phyloP scores from a whole-genome alignment of 192 early-diverging fungal species.

The Jimgerdemannia flammicorona region DNA sequence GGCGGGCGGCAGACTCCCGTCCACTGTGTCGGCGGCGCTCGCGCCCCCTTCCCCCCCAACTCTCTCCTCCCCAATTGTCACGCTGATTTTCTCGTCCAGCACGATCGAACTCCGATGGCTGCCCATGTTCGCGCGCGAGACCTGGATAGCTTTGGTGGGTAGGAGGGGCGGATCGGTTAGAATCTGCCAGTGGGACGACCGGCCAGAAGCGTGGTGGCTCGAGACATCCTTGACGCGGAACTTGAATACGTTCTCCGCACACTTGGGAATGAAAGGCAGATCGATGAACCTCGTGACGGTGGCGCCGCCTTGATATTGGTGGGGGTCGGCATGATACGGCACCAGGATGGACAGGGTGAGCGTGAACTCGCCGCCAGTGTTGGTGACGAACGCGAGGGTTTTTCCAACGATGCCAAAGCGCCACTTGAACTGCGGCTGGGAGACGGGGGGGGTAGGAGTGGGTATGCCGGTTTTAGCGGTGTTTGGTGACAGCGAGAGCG shows the following conservation, averaged over 20 bases:
- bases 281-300: neutral
- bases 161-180: neutral
- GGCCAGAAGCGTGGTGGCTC: too few species aligned
- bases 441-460: neutral
- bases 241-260: neutral
- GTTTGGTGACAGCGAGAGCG: neutral
- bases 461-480: neutral
- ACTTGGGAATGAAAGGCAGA: neutral
- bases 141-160: neutral
- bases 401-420: neutral
- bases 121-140: neutral
- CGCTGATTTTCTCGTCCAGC: neutral
- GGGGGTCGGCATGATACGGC: neutral
- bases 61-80: neutral
- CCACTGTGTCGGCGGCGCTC: neutral
- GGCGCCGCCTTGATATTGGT: neutral
- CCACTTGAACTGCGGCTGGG: neutral
- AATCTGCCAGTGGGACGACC: neutral
- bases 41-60: too few species aligned
- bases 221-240: neutral
- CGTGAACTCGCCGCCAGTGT: neutral
- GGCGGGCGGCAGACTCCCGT: neutral
- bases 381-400: neutral
- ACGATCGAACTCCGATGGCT: neutral
- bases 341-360: neutral